Conservation (phyloP, 2,329 filamentous ascomycete genomes). For the Helotiales sp. region DNA sequence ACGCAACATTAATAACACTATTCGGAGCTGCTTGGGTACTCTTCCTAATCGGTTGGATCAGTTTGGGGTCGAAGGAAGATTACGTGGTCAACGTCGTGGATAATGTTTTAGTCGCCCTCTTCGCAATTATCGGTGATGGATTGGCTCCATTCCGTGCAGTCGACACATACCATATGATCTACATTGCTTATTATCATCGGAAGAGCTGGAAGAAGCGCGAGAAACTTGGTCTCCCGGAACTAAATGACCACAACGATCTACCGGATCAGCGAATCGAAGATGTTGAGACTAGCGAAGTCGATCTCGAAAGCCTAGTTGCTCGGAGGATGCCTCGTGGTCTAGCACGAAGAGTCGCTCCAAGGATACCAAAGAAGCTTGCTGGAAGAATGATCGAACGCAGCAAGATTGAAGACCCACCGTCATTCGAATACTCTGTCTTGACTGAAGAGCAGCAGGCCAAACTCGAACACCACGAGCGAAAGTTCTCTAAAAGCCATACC, state of each 20-base stretch:
- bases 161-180: constrained; percentile 87
- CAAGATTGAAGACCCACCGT: constrained; percentile 19
- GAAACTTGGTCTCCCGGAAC: constrained; percentile 58
- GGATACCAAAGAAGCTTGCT: constrained; percentile 26
- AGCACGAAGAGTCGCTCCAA: constrained; percentile 22
- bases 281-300: constrained; percentile 39
- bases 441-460: constrained; percentile 65
- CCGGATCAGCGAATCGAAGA: constrained; percentile 45
- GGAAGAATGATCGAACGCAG: constrained; percentile 19
- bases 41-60: constrained; percentile 88
- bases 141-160: constrained; percentile 73
- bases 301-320: constrained; percentile 37
- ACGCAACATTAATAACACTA: constrained; percentile 79
- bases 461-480: constrained; percentile 73
- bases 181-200: constrained; percentile 66
- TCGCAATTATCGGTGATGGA: constrained; percentile 68
- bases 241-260: constrained; percentile 55
- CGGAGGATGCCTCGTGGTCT: constrained; percentile 20
- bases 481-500: constrained; percentile 79
- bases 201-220: constrained; percentile 51
- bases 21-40: constrained; percentile 87
- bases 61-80: constrained; percentile 69
- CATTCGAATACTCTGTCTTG: constrained; percentile 59
- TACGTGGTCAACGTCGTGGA: constrained; percentile 71
- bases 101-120: constrained; percentile 67